Percentiles rank a stretch among this genome's conserved stretches.
phyloP scores from a whole-genome alignment of 2,329 filamentous ascomycete genomes.

The Cadophora malorum region DNA sequence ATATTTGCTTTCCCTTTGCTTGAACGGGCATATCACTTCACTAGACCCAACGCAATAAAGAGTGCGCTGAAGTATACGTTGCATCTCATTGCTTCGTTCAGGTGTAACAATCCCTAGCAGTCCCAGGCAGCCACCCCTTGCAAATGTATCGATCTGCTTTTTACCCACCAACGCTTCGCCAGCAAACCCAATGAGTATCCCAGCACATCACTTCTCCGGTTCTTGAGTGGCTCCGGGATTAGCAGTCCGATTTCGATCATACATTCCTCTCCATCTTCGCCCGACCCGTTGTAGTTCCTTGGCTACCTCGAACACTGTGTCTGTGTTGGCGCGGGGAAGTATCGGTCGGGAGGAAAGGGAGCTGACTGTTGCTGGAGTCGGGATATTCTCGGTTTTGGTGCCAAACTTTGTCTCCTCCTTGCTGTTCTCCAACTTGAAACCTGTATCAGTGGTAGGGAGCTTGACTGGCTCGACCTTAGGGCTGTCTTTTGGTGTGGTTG shows the following conservation, averaged over 20 bases:
- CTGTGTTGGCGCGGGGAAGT: constrained; percentile 14
- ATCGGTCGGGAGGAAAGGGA: not conserved
- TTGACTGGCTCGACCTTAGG: not conserved
- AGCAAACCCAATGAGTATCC: not conserved
- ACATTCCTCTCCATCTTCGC: constrained; percentile 17
- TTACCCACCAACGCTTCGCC: not conserved
- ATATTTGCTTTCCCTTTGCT: not conserved
- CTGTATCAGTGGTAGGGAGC: too few species aligned
- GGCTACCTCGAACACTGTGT: not conserved
- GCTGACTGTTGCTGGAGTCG: not conserved
- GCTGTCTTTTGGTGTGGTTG: constrained; percentile 4
- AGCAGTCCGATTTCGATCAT: constrained; percentile 14
- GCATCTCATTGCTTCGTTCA: not conserved
- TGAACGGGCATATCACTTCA: not conserved
- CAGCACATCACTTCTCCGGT: too few species aligned
- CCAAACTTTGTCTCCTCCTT: not conserved
- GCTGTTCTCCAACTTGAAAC: not conserved
- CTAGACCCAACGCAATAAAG: not conserved
- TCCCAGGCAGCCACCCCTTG: not conserved
- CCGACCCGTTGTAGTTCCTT: not conserved
- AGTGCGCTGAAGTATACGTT: not conserved
- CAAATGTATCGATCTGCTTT: not conserved
- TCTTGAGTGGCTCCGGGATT: constrained; percentile 3
- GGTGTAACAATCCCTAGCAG: not conserved
- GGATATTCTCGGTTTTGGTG: not conserved